Evolutionary conservation across 371 early-diverging fungal genomes (phyloP).

Genomic region (Funneliformis caledonium): DNA sequence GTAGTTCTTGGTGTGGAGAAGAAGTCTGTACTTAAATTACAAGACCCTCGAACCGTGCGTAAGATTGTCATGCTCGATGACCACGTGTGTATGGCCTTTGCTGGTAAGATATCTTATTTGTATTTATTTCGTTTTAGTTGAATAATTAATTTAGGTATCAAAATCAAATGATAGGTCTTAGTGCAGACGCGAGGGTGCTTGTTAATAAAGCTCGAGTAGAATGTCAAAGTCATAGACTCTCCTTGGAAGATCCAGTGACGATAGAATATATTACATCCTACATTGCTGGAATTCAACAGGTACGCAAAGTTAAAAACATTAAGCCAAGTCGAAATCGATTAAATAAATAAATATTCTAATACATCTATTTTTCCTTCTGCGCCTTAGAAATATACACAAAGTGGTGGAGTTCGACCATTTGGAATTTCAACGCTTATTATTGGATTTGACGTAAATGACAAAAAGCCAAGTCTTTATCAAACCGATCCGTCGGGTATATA

Average conservation of each 20-base stretch:
- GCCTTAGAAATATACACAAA: slow-evolving; percentile 96
- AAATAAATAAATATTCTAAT: not conserved
- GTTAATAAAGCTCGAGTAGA: slow-evolving; percentile 97
- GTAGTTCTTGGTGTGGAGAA: slow-evolving; percentile 98
- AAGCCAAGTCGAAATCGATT: not conserved
- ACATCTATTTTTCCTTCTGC: slow-evolving; percentile 20
- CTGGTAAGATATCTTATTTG: slow-evolving; percentile 65
- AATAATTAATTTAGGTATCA: not conserved
- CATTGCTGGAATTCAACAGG: slow-evolving; percentile 97
- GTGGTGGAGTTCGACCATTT: slow-evolving; percentile 98
- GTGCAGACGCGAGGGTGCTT: slow-evolving; percentile 96
- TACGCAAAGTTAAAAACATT: slow-evolving; percentile 43
- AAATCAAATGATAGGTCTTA: slow-evolving; percentile 68
- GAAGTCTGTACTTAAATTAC: slow-evolving; percentile 94
- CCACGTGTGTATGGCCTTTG: slow-evolving; percentile 96
- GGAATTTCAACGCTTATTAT: slow-evolving; percentile 98
- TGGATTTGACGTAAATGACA: slow-evolving; percentile 85
- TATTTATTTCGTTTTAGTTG: not conserved
- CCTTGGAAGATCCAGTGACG: slow-evolving; percentile 97
- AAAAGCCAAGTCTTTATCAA: slow-evolving; percentile 93
- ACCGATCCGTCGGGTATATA: slow-evolving; percentile 99
- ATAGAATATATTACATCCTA: slow-evolving; percentile 98
- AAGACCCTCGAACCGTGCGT: slow-evolving; percentile 95
- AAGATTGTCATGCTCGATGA: slow-evolving; percentile 97
- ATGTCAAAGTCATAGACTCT: slow-evolving; percentile 96